Percentiles rank a stretch among this genome's conserved stretches.
These are phyloP conservation scores for Leccinum fallax DNA, from an alignment of 1,284 basidiomycete genomes.

Conservation along the genomic window DNA sequence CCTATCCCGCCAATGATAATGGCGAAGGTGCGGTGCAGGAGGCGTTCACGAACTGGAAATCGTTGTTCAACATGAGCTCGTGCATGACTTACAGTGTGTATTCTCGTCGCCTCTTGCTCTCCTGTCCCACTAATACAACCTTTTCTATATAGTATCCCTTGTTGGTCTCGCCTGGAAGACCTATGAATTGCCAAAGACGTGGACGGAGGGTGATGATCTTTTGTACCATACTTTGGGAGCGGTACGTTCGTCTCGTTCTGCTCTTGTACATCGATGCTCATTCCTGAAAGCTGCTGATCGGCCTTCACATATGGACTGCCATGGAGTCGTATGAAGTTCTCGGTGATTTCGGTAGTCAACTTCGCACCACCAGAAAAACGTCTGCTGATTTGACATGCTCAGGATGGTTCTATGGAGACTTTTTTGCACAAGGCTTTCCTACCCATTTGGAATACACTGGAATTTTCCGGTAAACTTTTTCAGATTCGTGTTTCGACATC, in stretches of 20 bases:
- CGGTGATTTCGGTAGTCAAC: slow-evolving; percentile 77
- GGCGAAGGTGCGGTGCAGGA: slow-evolving; percentile 81
- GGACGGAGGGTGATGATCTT: slow-evolving; percentile 89
- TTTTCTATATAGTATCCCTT: slow-evolving; percentile 69
- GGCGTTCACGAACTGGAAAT: slow-evolving; percentile 95
- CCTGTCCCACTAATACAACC: background rate
- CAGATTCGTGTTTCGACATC: background rate
- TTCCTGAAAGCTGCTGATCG: slow-evolving; percentile 70
- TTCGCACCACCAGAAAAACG: background rate
- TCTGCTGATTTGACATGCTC: slow-evolving; percentile 8
- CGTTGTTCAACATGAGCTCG: slow-evolving; percentile 88
- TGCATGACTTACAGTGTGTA: slow-evolving; percentile 90
- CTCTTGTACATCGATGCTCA: slow-evolving; percentile 2
- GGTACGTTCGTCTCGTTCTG: slow-evolving; percentile 46
- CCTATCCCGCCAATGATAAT: slow-evolving; percentile 67
- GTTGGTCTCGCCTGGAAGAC: slow-evolving; percentile 85
- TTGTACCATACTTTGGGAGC: slow-evolving; percentile 86
- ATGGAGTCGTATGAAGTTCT: slow-evolving; percentile 90
- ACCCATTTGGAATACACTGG: slow-evolving; percentile 93
- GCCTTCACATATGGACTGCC: slow-evolving; percentile 90
- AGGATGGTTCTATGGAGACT: slow-evolving; percentile 99
- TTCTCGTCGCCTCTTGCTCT: background rate
- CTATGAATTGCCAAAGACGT: slow-evolving; percentile 78
- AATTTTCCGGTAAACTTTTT: slow-evolving; percentile 75
- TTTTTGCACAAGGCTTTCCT: slow-evolving; percentile 95